phyloP scores from a whole-genome alignment of 768 basidiomycete genomes.

The Amanita rubescens region DNA sequence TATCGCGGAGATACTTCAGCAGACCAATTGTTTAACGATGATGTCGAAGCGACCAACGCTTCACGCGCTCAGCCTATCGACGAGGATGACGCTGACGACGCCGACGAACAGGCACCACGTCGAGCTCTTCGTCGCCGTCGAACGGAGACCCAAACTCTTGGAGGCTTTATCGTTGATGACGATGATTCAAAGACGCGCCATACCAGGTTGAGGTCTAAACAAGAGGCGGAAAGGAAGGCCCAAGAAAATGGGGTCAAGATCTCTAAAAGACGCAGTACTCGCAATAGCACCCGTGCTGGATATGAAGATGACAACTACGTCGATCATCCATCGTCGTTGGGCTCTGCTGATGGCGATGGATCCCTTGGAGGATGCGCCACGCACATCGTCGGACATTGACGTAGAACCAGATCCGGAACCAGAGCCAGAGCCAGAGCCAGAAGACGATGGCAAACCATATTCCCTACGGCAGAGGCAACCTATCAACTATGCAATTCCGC shows the following conservation, averaged over 20 bases:
- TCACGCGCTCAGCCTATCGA: constrained; percentile 8
- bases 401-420: constrained; percentile 26
- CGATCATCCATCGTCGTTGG: constrained; percentile 36
- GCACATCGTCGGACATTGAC: background rate
- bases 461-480: constrained; percentile 54
- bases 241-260: constrained; percentile 17
- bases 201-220: constrained; percentile 12
- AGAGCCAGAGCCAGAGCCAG: constrained; percentile 20
- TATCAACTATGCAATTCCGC: constrained; percentile 79
- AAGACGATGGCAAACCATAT: constrained; percentile 55
- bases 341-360: constrained; percentile 30
- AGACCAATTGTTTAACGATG: constrained; percentile 18
- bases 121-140: too few species aligned
- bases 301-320: constrained; percentile 47
- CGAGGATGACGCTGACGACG: background rate
- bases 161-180: constrained; percentile 6
- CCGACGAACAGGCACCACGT: too few species aligned
- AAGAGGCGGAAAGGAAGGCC: constrained; percentile 13
- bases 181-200: constrained; percentile 14
- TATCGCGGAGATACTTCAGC: constrained; percentile 5
- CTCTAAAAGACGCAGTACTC: constrained; percentile 18
- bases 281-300: constrained; percentile 19
- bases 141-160: background rate
- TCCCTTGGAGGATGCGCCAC: constrained; percentile 21
- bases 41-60: constrained; percentile 19